Evolutionary conservation across 805 yeast genomes (phyloP).

Genomic region (Geotrichum ghanense): DNA sequence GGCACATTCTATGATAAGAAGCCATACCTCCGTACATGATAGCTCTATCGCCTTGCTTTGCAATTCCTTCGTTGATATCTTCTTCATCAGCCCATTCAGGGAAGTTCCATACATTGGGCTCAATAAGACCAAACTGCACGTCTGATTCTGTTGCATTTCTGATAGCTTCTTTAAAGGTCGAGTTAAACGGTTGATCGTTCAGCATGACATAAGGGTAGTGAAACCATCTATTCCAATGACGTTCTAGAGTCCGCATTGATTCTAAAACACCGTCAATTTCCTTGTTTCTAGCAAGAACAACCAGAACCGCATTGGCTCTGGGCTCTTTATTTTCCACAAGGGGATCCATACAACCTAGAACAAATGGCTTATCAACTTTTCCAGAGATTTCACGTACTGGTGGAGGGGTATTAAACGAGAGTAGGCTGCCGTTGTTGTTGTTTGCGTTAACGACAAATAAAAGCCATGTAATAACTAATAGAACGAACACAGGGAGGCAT

Average conservation of each 20-base stretch:
- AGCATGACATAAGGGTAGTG: constrained; percentile 87
- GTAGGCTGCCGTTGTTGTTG: neutral
- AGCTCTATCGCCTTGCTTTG: constrained; percentile 70
- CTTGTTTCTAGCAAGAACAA: constrained; percentile 69
- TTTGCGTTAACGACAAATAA: neutral
- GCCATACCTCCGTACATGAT: constrained; percentile 75
- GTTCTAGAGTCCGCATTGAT: constrained; percentile 65
- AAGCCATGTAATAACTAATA: neutral
- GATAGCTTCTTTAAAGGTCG: constrained; percentile 48
- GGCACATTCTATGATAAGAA: constrained; percentile 89
- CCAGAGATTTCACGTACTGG: constrained; percentile 8
- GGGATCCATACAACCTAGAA: constrained; percentile 39
- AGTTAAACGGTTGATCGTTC: constrained; percentile 65
- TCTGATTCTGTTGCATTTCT: constrained; percentile 41
- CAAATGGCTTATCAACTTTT: constrained; percentile 35
- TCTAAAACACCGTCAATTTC: constrained; percentile 69
- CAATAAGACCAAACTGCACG: constrained; percentile 63
- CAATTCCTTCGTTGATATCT: constrained; percentile 44
- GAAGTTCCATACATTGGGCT: constrained; percentile 58
- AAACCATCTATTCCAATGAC: constrained; percentile 89
- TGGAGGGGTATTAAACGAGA: constrained; percentile 1
- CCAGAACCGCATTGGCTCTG: constrained; percentile 74
- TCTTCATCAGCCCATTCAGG: constrained; percentile 34
- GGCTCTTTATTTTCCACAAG: constrained; percentile 30
- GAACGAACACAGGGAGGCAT: neutral